Base-by-base conservation (phyloP, 768 basidiomycete species). In the Naganishia vishniacii region DNA sequence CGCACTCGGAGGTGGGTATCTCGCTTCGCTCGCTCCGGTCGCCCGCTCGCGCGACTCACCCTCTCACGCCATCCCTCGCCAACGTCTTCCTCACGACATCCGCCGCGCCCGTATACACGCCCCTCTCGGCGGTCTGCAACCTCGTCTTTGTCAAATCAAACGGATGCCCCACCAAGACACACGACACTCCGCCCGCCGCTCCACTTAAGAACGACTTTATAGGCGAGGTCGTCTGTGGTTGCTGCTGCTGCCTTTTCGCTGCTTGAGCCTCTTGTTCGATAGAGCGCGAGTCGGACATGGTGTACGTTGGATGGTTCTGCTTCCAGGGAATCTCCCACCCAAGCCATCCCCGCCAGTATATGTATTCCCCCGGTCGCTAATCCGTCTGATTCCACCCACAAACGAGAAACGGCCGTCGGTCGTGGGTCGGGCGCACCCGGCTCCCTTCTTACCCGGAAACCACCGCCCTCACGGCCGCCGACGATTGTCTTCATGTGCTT, bases 121-220 rank as follows among this genome's bases (percentile, higher is more conserved):
- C 93, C 11, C 88, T 84, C 16, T 84, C 70, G 11, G 95, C 94
- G 5, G 95, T 98, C 78, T 99, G 95, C 66, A 99, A 78, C 46
- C 94, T 62, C 29, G 74, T 75, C 68, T 78, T 78, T 64, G 90
- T 95, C 72, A 98, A 80, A 79, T 99, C 95, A 75, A 98, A 99
- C 9, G 95, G 95, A 74, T 99, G 95, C 1, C 95, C 94, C 66
- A 95, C 92, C 26, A 94, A 82, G 15, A 95, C 93, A 32, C 88
- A 88, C 67, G 84, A 81, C 60, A 86, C 80, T 68, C 95, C 95
- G 65, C 95, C 95, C 69, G 89, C 87, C 41, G 95, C 95, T 69
- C 95, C 95, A 32, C 91, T 85, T 60, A 94, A 81, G 80, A 99
- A 98, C 3, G 91, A 85, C 79, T 95, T 98, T 68, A 83, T 70